Evolutionary conservation across 2,329 filamentous ascomycete species (phyloP).

Genomic region (Paraphoma chrysanthemicola): DNA sequence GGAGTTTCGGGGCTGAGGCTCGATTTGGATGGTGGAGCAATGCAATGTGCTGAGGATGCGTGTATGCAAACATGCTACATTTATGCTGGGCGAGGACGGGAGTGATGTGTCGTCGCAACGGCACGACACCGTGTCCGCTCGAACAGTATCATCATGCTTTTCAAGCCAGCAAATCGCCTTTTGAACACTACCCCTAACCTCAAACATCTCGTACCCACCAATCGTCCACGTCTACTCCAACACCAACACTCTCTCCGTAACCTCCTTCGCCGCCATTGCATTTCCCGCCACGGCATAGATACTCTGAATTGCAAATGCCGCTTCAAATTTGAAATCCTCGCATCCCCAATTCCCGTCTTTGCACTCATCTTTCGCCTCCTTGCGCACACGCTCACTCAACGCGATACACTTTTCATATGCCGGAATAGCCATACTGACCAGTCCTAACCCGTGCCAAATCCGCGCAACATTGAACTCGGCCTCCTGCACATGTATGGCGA

Average conservation of each 20-base stretch:
- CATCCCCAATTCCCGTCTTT: constrained; percentile 45
- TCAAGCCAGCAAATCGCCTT: too few species aligned
- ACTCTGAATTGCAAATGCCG: constrained; percentile 75
- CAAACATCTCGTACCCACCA: too few species aligned
- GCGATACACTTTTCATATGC: constrained; percentile 70
- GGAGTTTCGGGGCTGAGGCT: background rate
- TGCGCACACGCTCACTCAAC: constrained; percentile 54
- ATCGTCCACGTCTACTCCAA: constrained; percentile 35
- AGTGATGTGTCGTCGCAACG: too few species aligned
- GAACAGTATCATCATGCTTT: too few species aligned
- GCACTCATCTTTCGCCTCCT: constrained; percentile 21
- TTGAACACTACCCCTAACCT: too few species aligned
- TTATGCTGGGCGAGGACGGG: background rate
- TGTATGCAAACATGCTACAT: background rate
- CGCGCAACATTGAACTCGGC: constrained; percentile 82
- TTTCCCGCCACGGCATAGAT: constrained; percentile 72
- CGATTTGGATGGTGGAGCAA: background rate
- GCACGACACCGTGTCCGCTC: too few species aligned
- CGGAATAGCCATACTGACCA: constrained; percentile 74
- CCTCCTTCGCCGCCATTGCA: constrained; percentile 62
- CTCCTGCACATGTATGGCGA: constrained; percentile 67
- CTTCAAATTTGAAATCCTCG: constrained; percentile 71
- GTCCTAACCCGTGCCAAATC: constrained; percentile 76
- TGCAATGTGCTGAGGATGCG: background rate
- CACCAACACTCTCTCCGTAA: constrained; percentile 66